A percentile compares a stretch with the other conserved stretches of the same genome.
These are phyloP conservation scores for Leptomonas pyrrhocoris DNA, from an alignment of 208 protist genomes.

Conservation along the genomic window DNA sequence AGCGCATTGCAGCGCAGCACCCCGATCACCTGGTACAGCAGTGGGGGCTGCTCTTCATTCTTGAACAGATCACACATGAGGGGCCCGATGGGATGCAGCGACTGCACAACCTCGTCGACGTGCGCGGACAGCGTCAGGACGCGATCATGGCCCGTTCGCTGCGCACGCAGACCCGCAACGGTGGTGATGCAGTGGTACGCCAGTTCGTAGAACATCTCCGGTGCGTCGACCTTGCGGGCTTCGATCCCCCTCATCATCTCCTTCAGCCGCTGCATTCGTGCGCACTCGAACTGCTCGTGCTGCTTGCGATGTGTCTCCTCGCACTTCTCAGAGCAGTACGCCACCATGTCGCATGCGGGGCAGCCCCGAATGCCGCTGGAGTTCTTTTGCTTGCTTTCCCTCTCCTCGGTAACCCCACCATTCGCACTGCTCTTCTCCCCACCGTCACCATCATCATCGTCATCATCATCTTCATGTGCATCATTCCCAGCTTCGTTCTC, in stretches of 20 bases:
- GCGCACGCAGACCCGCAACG: slow-evolving; percentile 41
- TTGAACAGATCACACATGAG: slow-evolving; percentile 39
- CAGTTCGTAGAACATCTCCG: slow-evolving; percentile 70
- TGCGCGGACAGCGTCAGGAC: slow-evolving; percentile 62
- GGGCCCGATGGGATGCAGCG: slow-evolving; percentile 54
- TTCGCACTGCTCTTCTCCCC: neutral
- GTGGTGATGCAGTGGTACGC: slow-evolving; percentile 81
- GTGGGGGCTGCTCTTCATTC: slow-evolving; percentile 23
- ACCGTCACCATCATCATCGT: neutral
- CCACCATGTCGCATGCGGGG: slow-evolving; percentile 45
- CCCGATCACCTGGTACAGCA: slow-evolving; percentile 56
- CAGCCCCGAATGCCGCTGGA: slow-evolving; percentile 26
- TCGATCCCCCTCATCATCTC: slow-evolving; percentile 53
- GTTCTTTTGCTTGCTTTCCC: neutral
- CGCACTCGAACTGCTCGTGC: slow-evolving; percentile 77
- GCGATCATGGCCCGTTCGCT: slow-evolving; percentile 43
- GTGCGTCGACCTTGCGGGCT: slow-evolving; percentile 39
- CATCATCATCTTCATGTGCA: neutral
- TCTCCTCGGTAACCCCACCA: neutral
- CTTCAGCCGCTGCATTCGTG: slow-evolving; percentile 45
- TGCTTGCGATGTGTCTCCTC: slow-evolving; percentile 39
- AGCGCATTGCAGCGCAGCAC: slow-evolving; percentile 84
- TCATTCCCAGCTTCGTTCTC: neutral
- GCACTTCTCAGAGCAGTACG: slow-evolving; percentile 71
- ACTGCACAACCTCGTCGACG: slow-evolving; percentile 60